These are phyloP conservation scores for Pseudomassariella vexata DNA, from an alignment of 2,329 filamentous ascomycete species.

Conservation along the genomic window DNA sequence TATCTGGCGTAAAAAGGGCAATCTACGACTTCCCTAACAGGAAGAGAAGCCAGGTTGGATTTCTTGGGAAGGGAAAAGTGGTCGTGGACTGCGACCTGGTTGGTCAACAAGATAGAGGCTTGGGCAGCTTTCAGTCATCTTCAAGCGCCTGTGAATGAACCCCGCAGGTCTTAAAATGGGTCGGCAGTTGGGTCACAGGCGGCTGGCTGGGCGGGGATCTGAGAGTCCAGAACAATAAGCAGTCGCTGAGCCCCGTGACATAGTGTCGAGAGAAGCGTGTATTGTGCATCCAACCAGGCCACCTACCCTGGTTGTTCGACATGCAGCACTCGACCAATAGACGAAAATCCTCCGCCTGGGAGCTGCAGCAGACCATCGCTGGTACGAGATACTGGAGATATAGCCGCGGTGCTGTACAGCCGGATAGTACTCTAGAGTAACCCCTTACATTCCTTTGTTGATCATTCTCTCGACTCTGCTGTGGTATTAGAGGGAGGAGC, in stretches of 20 bases:
- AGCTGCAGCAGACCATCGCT: too few relatives aligned
- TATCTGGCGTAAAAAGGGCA: constrained; percentile 1
- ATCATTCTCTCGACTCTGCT: too few relatives aligned
- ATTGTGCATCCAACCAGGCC: too few relatives aligned
- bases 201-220: neutral
- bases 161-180: neutral
- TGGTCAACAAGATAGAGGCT: constrained; percentile 3
- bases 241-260: neutral
- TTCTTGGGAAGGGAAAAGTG: neutral
- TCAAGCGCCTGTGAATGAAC: constrained; percentile 8
- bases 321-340: too few relatives aligned
- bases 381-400: too few relatives aligned
- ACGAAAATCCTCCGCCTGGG: too few relatives aligned
- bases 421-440: too few relatives aligned
- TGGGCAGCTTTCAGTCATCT: neutral
- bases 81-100: too few relatives aligned
- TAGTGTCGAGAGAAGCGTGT: neutral
- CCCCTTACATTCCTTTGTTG: too few relatives aligned
- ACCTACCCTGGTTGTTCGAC: too few relatives aligned
- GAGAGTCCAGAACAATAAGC: neutral
- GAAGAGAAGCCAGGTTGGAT: neutral
- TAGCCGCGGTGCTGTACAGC: too few relatives aligned
- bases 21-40: neutral
- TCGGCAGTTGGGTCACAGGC: constrained; percentile 4
- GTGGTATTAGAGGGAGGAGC: too few relatives aligned